A percentile compares a stretch with the other conserved stretches of the same genome.
These are phyloP conservation scores for Murraya koenigii DNA, from an alignment of 345 rosid species.

Conservation along the genomic window DNA sequence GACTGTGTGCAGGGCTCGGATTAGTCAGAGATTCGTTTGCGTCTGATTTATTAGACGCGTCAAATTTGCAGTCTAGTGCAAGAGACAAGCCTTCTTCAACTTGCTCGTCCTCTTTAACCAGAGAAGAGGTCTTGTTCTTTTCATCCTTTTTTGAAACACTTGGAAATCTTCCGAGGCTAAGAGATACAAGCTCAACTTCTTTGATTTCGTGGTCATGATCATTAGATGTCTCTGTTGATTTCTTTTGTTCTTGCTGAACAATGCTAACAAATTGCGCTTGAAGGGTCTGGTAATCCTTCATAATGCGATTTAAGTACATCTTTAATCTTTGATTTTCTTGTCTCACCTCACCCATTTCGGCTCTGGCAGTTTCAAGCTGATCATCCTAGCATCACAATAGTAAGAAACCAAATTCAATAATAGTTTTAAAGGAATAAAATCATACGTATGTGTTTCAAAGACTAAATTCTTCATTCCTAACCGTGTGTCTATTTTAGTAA, in stretches of 20 bases:
- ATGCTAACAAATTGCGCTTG: conserved; percentile 50
- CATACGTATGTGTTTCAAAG: neutral
- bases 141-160: conserved; percentile 34
- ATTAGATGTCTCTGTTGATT: conserved; percentile 1
- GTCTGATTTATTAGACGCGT: conserved; percentile 29
- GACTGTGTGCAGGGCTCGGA: conserved; percentile 31
- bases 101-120: conserved; percentile 22
- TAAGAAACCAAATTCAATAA: neutral
- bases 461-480: neutral
- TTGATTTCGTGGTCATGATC: conserved; percentile 22
- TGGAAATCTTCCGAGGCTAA: conserved; percentile 63
- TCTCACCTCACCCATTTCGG: conserved; percentile 67
- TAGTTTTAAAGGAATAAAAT: neutral
- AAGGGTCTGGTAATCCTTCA: conserved; percentile 64
- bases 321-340: conserved; percentile 80
- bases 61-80: conserved; percentile 58
- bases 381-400: conserved; percentile 27
- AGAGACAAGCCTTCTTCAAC: conserved; percentile 33
- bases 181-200: conserved; percentile 62
- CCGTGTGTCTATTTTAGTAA: neutral
- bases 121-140: conserved; percentile 20
- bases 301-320: conserved; percentile 39
- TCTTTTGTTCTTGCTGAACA: conserved; percentile 36
- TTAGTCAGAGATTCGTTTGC: conserved; percentile 26
- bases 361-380: conserved; percentile 59